Conservation (phyloP, 2,329 filamentous ascomycete genomes). For the Coleophoma cylindrospora region DNA sequence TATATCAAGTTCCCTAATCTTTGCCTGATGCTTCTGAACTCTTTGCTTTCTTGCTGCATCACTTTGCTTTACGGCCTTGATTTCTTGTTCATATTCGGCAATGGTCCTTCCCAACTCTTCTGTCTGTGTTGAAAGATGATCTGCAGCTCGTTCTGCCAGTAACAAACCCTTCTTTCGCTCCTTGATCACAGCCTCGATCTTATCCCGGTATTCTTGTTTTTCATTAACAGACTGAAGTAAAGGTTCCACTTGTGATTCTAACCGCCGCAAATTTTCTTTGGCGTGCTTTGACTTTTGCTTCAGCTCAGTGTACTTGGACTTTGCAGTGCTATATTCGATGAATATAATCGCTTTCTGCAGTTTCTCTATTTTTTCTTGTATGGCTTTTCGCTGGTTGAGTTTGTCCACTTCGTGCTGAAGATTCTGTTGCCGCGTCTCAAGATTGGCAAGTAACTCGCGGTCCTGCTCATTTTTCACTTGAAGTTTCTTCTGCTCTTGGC, state of each 20-base stretch:
- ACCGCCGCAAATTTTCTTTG: constrained; percentile 47
- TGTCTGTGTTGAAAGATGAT: constrained; percentile 34
- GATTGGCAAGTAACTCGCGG: constrained; percentile 55
- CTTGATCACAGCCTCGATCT: constrained; percentile 50
- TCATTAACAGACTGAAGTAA: constrained; percentile 61
- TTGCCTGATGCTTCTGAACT: constrained; percentile 42
- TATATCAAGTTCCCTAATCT: constrained; percentile 57
- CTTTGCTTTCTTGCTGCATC: constrained; percentile 45
- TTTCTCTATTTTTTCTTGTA: constrained; percentile 58
- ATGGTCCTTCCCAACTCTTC: constrained; percentile 35
- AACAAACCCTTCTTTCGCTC: constrained; percentile 50
- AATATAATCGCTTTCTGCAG: constrained; percentile 63
- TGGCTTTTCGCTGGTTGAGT: constrained; percentile 67
- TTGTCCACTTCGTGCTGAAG: constrained; percentile 80
- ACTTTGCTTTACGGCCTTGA: constrained; percentile 45
- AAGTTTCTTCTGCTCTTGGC: constrained; percentile 62
- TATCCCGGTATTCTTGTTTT: constrained; percentile 62
- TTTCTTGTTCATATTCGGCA: constrained; percentile 31
- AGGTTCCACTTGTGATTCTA: constrained; percentile 62
- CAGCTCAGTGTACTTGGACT: constrained; percentile 39
- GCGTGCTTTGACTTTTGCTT: constrained; percentile 53
- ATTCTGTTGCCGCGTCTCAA: constrained; percentile 67
- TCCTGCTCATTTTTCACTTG: constrained; percentile 54
- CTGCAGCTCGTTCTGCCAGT: constrained; percentile 46
- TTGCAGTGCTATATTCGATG: constrained; percentile 56